Evolutionary conservation across 73 alveolate genomes (phyloP), one percentile per base, ranked within the genome.

Genomic region (Paramecium primaurelia): DNA sequence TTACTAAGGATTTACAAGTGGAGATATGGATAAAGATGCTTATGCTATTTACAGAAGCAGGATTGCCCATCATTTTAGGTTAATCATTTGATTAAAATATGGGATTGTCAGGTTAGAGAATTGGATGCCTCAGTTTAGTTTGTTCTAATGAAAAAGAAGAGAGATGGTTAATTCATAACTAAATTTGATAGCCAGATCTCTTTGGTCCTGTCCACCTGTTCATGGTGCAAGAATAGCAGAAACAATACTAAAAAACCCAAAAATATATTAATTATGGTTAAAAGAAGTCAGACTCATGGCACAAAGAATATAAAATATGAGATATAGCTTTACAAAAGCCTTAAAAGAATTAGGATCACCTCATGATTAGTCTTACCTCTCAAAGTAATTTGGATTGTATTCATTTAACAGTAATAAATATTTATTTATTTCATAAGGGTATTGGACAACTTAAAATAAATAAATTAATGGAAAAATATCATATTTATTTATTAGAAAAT

Each of bases 1-100:
- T 38, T 98, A 98, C 84, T 98, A 98, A 96, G 99, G 99, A 10
- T 98, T 98, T 73, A 99, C 99, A 18, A 68, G 99, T n/a, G 99
- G 99, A 49, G 99, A 96, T 93, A 45, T 92, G 22, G 93, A 97
- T 20, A 94, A 93, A 68, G 99, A 98, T 93, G 99, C 99, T 44
- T 96, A 90, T 90, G 95, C 98, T 14, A 93, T 95, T 97, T 71
- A 97, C 98, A 28, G 86, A 94, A 25, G 94, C 92, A 30, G 96
- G 96, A 16, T 89, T 92, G 59, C 75, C 92, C 45, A 93, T 96
- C 92, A 37, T 97, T 69, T 92, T 98, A 68, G 94, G 96, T 64
- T 98, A 98, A 92, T 96, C 99, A 0, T 98, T 97, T 92, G 98
- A 99, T 51, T 97, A 98, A 97, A 97, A 97, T 96, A 89, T 98